Evolutionary conservation across 208 protist species (phyloP), one percentile per base, ranked within the genome.

Genomic region (Acanthamoeba quina): DNA sequence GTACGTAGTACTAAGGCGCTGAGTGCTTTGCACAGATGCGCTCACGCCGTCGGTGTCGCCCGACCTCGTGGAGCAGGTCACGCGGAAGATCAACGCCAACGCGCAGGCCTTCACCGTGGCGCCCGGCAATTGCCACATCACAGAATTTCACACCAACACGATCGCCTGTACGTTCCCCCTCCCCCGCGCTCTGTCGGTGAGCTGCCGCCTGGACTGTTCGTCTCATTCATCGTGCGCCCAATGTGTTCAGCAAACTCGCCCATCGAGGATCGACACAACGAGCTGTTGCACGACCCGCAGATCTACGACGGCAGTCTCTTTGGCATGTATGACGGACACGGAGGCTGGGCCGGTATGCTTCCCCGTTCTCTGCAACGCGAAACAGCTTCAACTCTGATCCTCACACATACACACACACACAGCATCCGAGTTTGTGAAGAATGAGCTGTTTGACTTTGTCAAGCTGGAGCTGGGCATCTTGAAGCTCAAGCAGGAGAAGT

Each of bases 401-500:
- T 74, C 34, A 37, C n/a, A 37, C 70, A 52, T 24, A 1, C n/a
- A 37, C 41, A 5, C 19, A 9, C 21, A 37, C 29, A 49, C 41
- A 80, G 70, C 70, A 2, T 5, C 70, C 37, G 70, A 80, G 70
- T 80, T 80, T 80, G 70, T 52, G 34, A 80, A 80, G 70, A 80
- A 80, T 21, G 70, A 80, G 70, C 37, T 80, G 37, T 80, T 80
- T 21, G 70, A 80, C 29, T 80, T 80, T 80, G 70, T 80, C 19
- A 80, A 21, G 70, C 70, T 80, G 34, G 70, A 80, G 41, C 34
- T 80, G 70, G 70, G 70, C 31, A 80, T 80, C 34, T 52, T 80
- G 37, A 80, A 80, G 70, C 70, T 80, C 70, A 80, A 80, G 70
- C 70, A 80, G 70, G 70, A 80, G 70, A 47, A n/a, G 70, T 80